Evolutionary conservation across 2,329 filamentous ascomycete genomes (phyloP).

Genomic region (Fusarium musae): DNA sequence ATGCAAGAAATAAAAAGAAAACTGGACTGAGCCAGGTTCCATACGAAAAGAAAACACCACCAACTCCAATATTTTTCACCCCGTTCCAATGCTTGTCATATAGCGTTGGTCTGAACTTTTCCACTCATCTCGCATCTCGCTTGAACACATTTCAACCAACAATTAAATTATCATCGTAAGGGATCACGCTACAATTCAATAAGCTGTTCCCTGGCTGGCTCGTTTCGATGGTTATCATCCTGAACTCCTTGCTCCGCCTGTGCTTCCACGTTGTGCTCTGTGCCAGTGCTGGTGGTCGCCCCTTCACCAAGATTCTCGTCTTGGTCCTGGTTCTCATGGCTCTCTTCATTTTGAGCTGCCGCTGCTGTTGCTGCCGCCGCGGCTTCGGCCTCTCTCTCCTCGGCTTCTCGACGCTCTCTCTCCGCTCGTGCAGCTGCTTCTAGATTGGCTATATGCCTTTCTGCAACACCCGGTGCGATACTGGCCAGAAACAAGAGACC

Average conservation of each 20-base stretch:
- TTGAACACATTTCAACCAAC: slow-evolving; percentile 21
- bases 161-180: neutral
- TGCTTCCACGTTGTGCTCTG: slow-evolving; percentile 25
- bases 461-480: slow-evolving; percentile 72
- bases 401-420: slow-evolving; percentile 56
- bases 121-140: slow-evolving; percentile 26
- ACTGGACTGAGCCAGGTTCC: slow-evolving; percentile 1
- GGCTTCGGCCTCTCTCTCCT: slow-evolving; percentile 49
- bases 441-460: slow-evolving; percentile 70
- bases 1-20: slow-evolving; percentile 14
- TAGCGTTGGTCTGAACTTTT: slow-evolving; percentile 33
- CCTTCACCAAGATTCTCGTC: slow-evolving; percentile 13
- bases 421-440: slow-evolving; percentile 63
- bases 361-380: slow-evolving; percentile 44
- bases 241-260: slow-evolving; percentile 14
- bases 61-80: slow-evolving; percentile 37
- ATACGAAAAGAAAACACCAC: slow-evolving; percentile 30
- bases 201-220: slow-evolving; percentile 36
- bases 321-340: slow-evolving; percentile 27
- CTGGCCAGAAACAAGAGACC: slow-evolving; percentile 73
- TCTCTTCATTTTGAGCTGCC: slow-evolving; percentile 39
- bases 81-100: slow-evolving; percentile 26
- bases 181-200: slow-evolving; percentile 29
- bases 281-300: slow-evolving; percentile 1
- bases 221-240: slow-evolving; percentile 22